Base-by-base conservation (phyloP, 2,329 filamentous ascomycete genomes). In the Scortechinia acanthostroma region DNA sequence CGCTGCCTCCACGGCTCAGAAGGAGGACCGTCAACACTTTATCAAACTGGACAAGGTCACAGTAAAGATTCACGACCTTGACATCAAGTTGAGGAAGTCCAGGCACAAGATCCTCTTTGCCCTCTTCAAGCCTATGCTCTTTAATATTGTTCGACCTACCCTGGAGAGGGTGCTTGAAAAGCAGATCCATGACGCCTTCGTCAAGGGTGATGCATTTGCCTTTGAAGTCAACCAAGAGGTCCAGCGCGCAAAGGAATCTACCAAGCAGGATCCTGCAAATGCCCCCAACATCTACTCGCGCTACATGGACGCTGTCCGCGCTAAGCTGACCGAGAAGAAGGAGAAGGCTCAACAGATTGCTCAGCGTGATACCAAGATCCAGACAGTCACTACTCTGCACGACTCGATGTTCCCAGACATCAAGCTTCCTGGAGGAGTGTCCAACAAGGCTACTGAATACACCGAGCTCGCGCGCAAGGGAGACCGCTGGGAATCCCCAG, bases 21-120 rank as follows among this genome's bases (percentile, higher is more conserved):
- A 83, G 59, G 74, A 71, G 17, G 90, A 95, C 56, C 70, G 73
- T 21, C 80, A 87, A 55, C 82, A 93, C 63, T 93, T 95, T 68
- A 91, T 97, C 78, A 96, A 95, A 77, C 77, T 97, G 49, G 89
- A 95, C 58, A 91, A 86, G 63, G 86, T 95, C 2, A 74, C 86
- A 33, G 88, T 95, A 17, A 82, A 88, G 55, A 79, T 95, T 53
- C 86, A 88, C 67, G 63, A 91, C 58, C 74, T 96, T 47, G 78
- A 86, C 54, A 83, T 98, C 69, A 95, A 95, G 71, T 65, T 98
- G 52, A 90, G 91, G 75, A 81, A 95, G 73, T 96, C 91, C 44
- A 94, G 85, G 63, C 91, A 97, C 77, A 98, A 96, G 77, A 58
- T 93, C 13, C 74, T 97, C 19, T 95, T 97, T 64, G 71, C 70